Evolutionary conservation across 495 filamentous ascomycete genomes (phyloP), one percentile per base, ranked within the genome.

Genomic region (Penicillium arizonense): DNA sequence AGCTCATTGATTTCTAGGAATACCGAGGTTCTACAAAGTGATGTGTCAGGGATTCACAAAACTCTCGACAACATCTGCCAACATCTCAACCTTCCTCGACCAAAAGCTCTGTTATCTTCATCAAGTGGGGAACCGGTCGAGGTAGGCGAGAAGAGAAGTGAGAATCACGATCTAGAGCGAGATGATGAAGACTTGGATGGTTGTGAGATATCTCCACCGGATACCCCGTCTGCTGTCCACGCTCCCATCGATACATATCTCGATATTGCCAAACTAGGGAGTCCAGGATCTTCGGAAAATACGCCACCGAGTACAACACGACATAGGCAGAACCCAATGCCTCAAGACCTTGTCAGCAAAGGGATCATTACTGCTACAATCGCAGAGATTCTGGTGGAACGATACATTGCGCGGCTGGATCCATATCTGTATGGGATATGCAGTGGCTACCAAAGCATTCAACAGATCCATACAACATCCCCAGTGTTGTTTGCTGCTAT

Each of bases 351-450:
- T 45, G 67, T 77, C 53, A 65, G 57, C 13, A 66, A 64, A 39
- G 69, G 69, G 10, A 52, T 71, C n/a, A 58, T 76, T 13, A 67
- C 46, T 33, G 18, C 61, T 0, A 60, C 64, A 24, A 61, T 71
- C 16, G 71, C 71, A 14, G 68, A 74, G 38, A 53, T 47, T 5
- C 57, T 73, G 23, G 64, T 73, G 1, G 63, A 69, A 20, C 53
- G 65, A 32, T 77, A 77, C 48, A 61, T 70, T 24, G 69, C 71
- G 10, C 63, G 67, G 7, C 63, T 76, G 1, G 74, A 77, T 44
- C 70, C 72, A 21, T 77, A 74, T 46, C 64, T 76, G 0, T 77
- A 75, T 52, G 65, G 68, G 2, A 71, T 75, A 18, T 62, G 69
- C 9, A 67, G 70, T 30, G 62, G 70, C 14, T 71, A 69, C 26